These are phyloP conservation scores for Fonsecaea erecta DNA, from an alignment of 2,329 filamentous ascomycete species.

Conservation along the genomic window DNA sequence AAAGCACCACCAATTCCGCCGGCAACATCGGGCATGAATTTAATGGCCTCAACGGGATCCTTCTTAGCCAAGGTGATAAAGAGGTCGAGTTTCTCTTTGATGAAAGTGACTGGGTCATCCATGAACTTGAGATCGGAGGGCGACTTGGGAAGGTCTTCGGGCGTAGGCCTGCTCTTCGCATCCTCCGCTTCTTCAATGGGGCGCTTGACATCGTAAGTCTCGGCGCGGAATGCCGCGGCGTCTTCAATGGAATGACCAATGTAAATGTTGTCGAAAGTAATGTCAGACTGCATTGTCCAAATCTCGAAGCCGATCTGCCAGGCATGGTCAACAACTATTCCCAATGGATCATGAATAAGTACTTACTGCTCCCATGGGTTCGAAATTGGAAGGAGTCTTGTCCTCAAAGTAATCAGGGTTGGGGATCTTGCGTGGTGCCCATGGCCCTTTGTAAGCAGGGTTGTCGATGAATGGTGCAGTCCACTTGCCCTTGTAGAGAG, in stretches of 20 bases:
- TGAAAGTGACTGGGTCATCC: constrained; percentile 84
- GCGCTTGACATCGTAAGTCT: constrained; percentile 90
- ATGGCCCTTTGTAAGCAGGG: constrained; percentile 95
- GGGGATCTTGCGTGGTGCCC: constrained; percentile 92
- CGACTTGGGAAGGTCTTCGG: constrained; percentile 66
- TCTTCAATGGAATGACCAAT: constrained; percentile 96
- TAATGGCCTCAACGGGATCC: constrained; percentile 81
- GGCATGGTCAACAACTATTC: constrained; percentile 4
- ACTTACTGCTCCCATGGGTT: constrained; percentile 94
- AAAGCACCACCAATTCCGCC: constrained; percentile 74
- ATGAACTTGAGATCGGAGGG: constrained; percentile 80
- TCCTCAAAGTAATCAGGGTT: constrained; percentile 98
- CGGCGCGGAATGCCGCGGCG: constrained; percentile 82
- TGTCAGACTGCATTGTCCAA: constrained; percentile 99
- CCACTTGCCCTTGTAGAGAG: constrained; percentile 99
- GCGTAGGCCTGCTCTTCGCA: constrained; percentile 77
- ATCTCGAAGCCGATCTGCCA: constrained; percentile 93
- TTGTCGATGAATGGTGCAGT: constrained; percentile 90
- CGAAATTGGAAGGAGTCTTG: constrained; percentile 93
- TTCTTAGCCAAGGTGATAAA: constrained; percentile 84
- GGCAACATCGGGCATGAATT: constrained; percentile 89
- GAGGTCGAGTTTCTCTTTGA: constrained; percentile 90
- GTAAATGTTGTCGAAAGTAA: constrained; percentile 99
- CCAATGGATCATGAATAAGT: constrained; percentile 40
- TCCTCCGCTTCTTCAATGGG: constrained; percentile 79